Base-by-base conservation (phyloP, 345 rosid genomes). In the Triadica sebifera region DNA sequence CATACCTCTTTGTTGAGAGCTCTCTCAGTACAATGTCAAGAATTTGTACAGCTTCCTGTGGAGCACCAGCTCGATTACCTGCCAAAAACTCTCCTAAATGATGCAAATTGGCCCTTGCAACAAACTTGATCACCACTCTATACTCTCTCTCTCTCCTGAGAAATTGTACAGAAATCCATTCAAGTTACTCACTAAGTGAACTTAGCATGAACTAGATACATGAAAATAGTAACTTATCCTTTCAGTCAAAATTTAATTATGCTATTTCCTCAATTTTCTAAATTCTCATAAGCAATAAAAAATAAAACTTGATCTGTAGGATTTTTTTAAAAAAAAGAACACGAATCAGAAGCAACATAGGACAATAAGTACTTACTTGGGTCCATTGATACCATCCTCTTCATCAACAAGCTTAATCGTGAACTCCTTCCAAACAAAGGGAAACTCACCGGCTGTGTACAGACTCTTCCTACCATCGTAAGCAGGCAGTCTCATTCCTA, bases 381-480 rank as follows among this genome's bases (percentile, higher is more conserved):
- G 97, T 47, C 96, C 93, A 78, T 85, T 88, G 79, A 81, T 74
- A 58, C 91, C 96, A 59, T 90, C 92, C 2, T 85, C 96, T 63
- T 93, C 97, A 81, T 90, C 92, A 29, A 89, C 71, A 73, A 95
- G 92, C 86, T 88, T 93, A 78, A 96, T 80, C 25, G 51, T 78
- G 83, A 96, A 96, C 84, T 93, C 98, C 84, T 91, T 93, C 89
- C 91, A 85, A 63, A 84, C 74, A 70, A 96, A 96, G 29, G 99
- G 98, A 80, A 96, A 93, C 63, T 89, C 91, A 58, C 98, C 99
- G 61, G 99, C 98, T 0, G 99, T 96, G 85, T 96, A 96, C 71
- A 96, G 90, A 50, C 93, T 90, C 85, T 90, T 96, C 79, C 96
- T 85, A 83, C 99, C 99, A 81, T 96, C 99, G 45, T 96, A 96